Percentiles rank a stretch among this genome's conserved stretches.
Evolutionary conservation across 2,329 filamentous ascomycete species (phyloP).

Genomic region (Biscogniauxia sp.): DNA sequence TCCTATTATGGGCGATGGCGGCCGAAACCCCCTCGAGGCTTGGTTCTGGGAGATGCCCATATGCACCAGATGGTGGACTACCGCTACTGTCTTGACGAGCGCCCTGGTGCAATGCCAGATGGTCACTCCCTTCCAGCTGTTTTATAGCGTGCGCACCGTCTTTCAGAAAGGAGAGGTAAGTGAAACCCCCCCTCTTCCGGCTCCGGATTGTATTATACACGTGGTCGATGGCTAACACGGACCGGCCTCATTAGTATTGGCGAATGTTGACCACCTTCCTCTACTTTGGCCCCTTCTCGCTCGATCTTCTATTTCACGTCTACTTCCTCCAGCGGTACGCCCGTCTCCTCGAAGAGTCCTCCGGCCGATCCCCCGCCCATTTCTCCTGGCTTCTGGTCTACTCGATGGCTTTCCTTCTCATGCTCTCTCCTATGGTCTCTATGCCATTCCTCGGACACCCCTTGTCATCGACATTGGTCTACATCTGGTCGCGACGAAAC

Average conservation of each 20-base stretch:
- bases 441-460: slow-evolving; percentile 95
- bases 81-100: slow-evolving; percentile 82
- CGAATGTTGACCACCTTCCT: slow-evolving; percentile 93
- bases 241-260: slow-evolving; percentile 70
- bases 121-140: slow-evolving; percentile 89
- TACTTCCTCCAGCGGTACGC: slow-evolving; percentile 98
- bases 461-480: slow-evolving; percentile 88
- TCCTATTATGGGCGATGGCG: slow-evolving; percentile 57
- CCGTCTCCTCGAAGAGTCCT: slow-evolving; percentile 89
- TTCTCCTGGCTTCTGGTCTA: slow-evolving; percentile 95
- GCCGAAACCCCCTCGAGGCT: slow-evolving; percentile 78
- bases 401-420: slow-evolving; percentile 73
- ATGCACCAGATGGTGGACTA: slow-evolving; percentile 96
- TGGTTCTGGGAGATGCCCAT: slow-evolving; percentile 99
- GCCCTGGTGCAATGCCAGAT: slow-evolving; percentile 91
- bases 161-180: slow-evolving; percentile 87
- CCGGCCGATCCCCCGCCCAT: slow-evolving; percentile 85
- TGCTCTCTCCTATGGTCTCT: slow-evolving; percentile 80
- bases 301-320: slow-evolving; percentile 95
- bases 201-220: background rate
- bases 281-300: slow-evolving; percentile 91
- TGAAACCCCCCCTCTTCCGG: slow-evolving; percentile 1
- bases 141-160: slow-evolving; percentile 92
- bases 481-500: slow-evolving; percentile 96
- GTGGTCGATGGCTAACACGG: slow-evolving; percentile 7